These are phyloP conservation scores for Populus ilicifolia DNA, from an alignment of 345 rosid genomes.

Conservation along the genomic window DNA sequence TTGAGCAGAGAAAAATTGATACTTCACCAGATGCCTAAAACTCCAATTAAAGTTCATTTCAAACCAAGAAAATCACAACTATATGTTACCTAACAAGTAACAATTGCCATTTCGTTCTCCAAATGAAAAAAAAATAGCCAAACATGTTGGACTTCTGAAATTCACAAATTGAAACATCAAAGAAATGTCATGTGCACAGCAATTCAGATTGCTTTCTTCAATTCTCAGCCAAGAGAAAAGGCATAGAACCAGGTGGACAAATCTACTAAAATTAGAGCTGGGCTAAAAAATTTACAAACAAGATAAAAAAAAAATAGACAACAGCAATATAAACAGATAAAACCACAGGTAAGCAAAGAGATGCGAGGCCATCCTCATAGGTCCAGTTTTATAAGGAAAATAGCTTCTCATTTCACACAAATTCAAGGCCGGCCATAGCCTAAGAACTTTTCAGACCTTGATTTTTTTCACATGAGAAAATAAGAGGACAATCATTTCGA, in stretches of 20 bases:
- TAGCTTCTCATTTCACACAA: neutral
- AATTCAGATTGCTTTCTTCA: neutral
- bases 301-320: neutral
- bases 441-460: neutral
- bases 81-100: too few relatives aligned
- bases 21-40: neutral
- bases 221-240: neutral
- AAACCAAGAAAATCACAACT: too few relatives aligned
- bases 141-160: neutral
- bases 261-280: neutral
- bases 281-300: neutral
- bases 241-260: neutral
- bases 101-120: neutral
- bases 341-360: neutral
- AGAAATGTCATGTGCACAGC: neutral
- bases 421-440: neutral
- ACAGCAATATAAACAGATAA: neutral
- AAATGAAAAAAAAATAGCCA: neutral
- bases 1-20: neutral
- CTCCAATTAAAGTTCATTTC: too few relatives aligned
- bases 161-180: neutral
- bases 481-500: neutral
- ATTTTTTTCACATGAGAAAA: neutral
- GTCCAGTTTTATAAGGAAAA: neutral
- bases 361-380: neutral